Percentiles rank a stretch among this genome's conserved stretches.
These are phyloP conservation scores for Hippophae tibetana DNA, from an alignment of 306 rosid species.

Conservation along the genomic window DNA sequence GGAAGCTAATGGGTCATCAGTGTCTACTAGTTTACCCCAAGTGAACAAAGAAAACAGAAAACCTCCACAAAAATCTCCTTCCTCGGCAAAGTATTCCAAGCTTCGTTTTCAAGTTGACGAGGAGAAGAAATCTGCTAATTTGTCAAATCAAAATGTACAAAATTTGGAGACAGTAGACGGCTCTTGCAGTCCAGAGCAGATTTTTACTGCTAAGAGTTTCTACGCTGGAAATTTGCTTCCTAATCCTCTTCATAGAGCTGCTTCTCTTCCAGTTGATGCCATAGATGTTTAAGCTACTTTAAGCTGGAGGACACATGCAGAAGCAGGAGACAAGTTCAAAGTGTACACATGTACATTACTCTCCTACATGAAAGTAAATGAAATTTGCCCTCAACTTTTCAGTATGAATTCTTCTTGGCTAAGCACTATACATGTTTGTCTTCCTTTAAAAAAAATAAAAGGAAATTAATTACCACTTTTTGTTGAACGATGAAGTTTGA, in stretches of 20 bases:
- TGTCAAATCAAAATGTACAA: neutral
- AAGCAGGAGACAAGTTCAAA: no score
- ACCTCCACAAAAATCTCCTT: constrained; percentile 17
- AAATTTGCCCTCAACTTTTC: no score
- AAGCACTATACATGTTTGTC: no score
- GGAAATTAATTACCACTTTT: no score
- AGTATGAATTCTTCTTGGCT: no score
- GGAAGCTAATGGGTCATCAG: constrained; percentile 18
- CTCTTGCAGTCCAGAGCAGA: constrained; percentile 13
- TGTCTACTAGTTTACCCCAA: constrained; percentile 18
- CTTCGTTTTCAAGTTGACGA: constrained; percentile 15
- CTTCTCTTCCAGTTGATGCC: constrained; percentile 96
- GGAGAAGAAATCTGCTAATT: constrained; percentile 12
- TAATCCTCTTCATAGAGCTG: constrained; percentile 69
- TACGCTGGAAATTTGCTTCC: constrained; percentile 52
- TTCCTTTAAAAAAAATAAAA: no score
- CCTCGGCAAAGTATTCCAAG: constrained; percentile 23
- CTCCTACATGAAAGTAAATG: no score
- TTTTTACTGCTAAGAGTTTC: constrained; percentile 53
- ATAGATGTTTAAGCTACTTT: constrained; percentile 35
- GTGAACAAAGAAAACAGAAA: constrained; percentile 22
- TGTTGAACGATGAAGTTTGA: no score
- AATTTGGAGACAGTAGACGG: constrained; percentile 17
- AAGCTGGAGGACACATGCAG: no score
- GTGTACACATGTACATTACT: no score